A percentile compares a stretch with the other conserved stretches of the same genome.
These are phyloP conservation scores for Panicum miliaceum DNA, from an alignment of 176 grass and related monocot species.

Conservation along the genomic window DNA sequence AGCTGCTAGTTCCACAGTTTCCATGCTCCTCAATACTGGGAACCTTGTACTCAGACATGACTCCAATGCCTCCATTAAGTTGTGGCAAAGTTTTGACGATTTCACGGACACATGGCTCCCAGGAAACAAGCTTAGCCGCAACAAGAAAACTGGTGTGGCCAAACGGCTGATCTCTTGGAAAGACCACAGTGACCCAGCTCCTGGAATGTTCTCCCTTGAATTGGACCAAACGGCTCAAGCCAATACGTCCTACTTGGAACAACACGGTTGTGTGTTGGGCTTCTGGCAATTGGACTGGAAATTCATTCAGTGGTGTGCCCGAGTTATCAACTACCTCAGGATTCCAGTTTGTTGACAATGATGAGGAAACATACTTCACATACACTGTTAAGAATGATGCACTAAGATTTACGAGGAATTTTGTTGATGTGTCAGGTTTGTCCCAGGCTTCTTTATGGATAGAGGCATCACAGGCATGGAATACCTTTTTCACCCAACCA, in stretches of 20 bases:
- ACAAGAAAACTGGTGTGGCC: slow-evolving; percentile 36
- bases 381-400: slow-evolving; percentile 18
- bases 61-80: background rate
- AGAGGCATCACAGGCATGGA: slow-evolving; percentile 26
- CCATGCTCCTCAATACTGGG: slow-evolving; percentile 39
- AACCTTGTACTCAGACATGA: slow-evolving; percentile 44
- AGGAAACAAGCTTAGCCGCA: slow-evolving; percentile 40
- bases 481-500: background rate
- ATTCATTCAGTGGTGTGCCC: slow-evolving; percentile 32
- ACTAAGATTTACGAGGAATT: background rate
- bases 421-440: slow-evolving; percentile 23
- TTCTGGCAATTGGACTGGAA: slow-evolving; percentile 39
- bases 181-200: slow-evolving; percentile 43
- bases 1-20: slow-evolving; percentile 15
- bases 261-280: slow-evolving; percentile 32
- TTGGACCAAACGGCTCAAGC: slow-evolving; percentile 34
- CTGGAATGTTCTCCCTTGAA: slow-evolving; percentile 43
- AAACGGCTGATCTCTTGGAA: slow-evolving; percentile 52
- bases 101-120: slow-evolving; percentile 56
- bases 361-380: slow-evolving; percentile 41
- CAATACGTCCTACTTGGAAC: slow-evolving; percentile 47
- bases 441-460: background rate
- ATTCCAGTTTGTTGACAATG: slow-evolving; percentile 44
- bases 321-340: slow-evolving; percentile 36
- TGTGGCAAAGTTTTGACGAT: slow-evolving; percentile 62